Evolutionary conservation across 2,329 filamentous ascomycete genomes (phyloP), one percentile per base, ranked within the genome.

Genomic region (Bipolaris cookei): DNA sequence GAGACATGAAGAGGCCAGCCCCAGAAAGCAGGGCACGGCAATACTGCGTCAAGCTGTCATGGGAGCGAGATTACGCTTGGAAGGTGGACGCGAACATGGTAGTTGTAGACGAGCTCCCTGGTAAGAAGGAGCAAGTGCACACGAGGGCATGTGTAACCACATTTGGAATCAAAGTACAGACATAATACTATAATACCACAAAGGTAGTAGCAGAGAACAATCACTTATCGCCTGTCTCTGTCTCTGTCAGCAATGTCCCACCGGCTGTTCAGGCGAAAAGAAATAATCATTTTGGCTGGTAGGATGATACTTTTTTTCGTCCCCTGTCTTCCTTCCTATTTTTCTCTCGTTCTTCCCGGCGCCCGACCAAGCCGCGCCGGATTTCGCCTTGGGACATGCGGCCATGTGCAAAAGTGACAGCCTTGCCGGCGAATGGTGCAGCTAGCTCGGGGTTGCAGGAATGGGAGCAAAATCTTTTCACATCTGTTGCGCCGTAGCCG

Each of bases 21-120:
- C 21, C 8, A 28, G 46, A 35, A 10, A 34, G 16, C 47, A 42
- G 18, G 38, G 48, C 37, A 32, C 43, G 54, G 39, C 32, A 35
- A 35, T 34, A 42, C 50, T 25, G 43, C 44, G 50, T 54, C 50
- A 42, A 52, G 45, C 47, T 51, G 58, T 59, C 62, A 59, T 57
- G 51, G 49, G 42, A 38, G 48, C 56, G 53, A 54, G 38, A 58
- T 56, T 44, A 25, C 37, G 39, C 34, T 23, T 35, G 49, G 59
- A 46, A 61, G 48, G 51, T 61, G 10, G 39, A 59, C 51, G 56
- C 59, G 56, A 52, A 35, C 18, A 13, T 20, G 56, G 59, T 49
- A 61, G 49, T 23, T 30, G 48, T 25, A 61, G 35, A 50, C 59
- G 59, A 61, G 49, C 42, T 3, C 6, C 25, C 37, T 14, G 23